These are phyloP conservation scores for Lotus japonicus DNA, from an alignment of 306 rosid genomes.

Conservation along the genomic window DNA sequence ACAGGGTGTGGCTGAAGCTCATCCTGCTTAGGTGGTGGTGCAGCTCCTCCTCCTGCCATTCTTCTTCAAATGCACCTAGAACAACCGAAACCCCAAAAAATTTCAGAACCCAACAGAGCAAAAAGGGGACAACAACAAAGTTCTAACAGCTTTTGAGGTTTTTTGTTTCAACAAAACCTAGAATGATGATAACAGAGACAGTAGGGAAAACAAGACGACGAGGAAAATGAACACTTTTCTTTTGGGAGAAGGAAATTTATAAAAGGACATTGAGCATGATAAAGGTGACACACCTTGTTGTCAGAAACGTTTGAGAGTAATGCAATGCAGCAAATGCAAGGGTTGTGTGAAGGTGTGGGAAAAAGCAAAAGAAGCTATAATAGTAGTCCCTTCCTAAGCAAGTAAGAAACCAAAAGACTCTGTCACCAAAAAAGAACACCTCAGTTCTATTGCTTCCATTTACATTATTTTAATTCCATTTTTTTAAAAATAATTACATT, in stretches of 20 bases:
- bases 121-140: neutral
- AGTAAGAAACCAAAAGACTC: slow-evolving; percentile 24
- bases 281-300: slow-evolving; percentile 16
- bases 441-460: slow-evolving; percentile 9
- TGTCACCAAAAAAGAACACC: slow-evolving; percentile 27
- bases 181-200: neutral
- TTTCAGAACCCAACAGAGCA: neutral
- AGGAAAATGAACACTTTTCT: neutral
- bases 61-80: slow-evolving; percentile 7
- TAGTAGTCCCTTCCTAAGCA: slow-evolving; percentile 25
- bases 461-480: slow-evolving; percentile 7
- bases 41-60: slow-evolving; percentile 65
- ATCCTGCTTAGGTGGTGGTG: slow-evolving; percentile 81
- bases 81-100: slow-evolving; percentile 4
- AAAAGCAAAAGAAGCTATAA: slow-evolving; percentile 25
- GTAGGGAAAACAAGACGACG: too few relatives aligned
- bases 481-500: neutral
- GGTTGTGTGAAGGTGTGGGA: slow-evolving; percentile 32
- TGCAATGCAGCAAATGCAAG: slow-evolving; percentile 27
- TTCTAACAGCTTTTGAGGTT: neutral
- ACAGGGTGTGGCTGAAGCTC: slow-evolving; percentile 85
- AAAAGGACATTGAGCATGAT: slow-evolving; percentile 18
- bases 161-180: neutral
- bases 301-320: neutral
- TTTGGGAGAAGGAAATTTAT: slow-evolving; percentile 9